phyloP scores from a whole-genome alignment of 345 rosid genomes.

The Gossypium stocksii region DNA sequence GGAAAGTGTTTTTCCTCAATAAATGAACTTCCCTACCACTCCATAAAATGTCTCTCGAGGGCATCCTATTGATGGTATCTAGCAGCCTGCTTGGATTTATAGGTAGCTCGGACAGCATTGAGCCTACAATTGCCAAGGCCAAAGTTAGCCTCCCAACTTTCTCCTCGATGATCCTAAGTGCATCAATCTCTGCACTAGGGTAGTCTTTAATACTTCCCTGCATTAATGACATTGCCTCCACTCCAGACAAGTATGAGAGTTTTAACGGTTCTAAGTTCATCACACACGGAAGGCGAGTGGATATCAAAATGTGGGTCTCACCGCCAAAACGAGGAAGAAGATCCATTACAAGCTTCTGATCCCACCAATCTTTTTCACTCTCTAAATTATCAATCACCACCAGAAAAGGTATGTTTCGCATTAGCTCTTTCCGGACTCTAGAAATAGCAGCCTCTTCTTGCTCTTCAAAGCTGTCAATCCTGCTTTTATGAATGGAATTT shows the following conservation, averaged over 20 bases:
- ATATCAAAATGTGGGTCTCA: constrained; percentile 81
- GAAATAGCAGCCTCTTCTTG: constrained; percentile 81
- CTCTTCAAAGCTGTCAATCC: constrained; percentile 78
- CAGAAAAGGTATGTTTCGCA: constrained; percentile 88
- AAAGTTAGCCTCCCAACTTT: constrained; percentile 72
- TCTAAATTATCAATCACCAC: constrained; percentile 87
- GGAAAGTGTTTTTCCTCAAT: constrained; percentile 50
- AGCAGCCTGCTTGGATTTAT: constrained; percentile 80
- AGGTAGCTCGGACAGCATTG: constrained; percentile 82
- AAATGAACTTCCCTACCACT: constrained; percentile 45
- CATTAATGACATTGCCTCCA: constrained; percentile 85
- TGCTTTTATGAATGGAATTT: constrained; percentile 46
- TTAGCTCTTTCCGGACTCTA: constrained; percentile 75
- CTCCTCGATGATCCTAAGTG: constrained; percentile 74
- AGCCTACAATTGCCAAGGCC: constrained; percentile 78
- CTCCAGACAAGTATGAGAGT: constrained; percentile 72
- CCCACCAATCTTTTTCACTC: constrained; percentile 99
- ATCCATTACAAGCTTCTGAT: constrained; percentile 80
- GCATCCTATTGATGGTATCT: constrained; percentile 87
- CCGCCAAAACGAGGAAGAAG: constrained; percentile 97
- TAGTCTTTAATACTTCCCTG: constrained; percentile 64
- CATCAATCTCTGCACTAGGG: constrained; percentile 61
- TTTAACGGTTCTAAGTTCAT: constrained; percentile 87
- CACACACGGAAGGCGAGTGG: constrained; percentile 63
- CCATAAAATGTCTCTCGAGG: constrained; percentile 60